Evolutionary conservation across 2,329 filamentous ascomycete species (phyloP), one percentile per base, ranked within the genome.

Genomic region (Cladophialophora chaetospira): DNA sequence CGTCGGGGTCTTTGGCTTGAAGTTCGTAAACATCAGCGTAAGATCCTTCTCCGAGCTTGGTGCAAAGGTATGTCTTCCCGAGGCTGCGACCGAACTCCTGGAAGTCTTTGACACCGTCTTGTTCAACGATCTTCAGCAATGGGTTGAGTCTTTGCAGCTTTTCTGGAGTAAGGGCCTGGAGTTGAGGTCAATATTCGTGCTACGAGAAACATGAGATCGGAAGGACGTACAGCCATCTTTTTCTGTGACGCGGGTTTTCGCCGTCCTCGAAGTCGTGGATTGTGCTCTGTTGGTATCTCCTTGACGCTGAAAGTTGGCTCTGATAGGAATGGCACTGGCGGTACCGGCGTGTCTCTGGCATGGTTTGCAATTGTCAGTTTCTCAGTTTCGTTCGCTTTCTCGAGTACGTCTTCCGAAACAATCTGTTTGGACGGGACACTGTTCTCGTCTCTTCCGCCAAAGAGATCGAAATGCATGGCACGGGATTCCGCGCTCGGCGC

Each of bases 1-100:
- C 48, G 61, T 75, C 62, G 62, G 42, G 3, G 26, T 59, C 53
- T 46, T 61, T 63, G 17, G 56, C 33, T 52, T 77, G 58, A 21
- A 86, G 71, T 10, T 83, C 81, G 67, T 86, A 87, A 2, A 88
- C 84, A 66, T 87, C 84, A 52, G 82, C 83, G 65, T 85, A 88
- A 1, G 83, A 85, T 1, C 85, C 85, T 68, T 88, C 84, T 6
- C 83, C 84, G 31, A 88, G 80, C 63, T 88, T 88, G 6, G 75
- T 73, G 36, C 87, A 75, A 33, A 75, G 67, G 61, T 81, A 80
- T 55, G 75, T 58, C 46, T 58, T 53, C 44, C 58, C 64, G 55
- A 63, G 60, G 51, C 35, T 65, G 29, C 42, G 61, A 33, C 49
- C 61, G 38, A 56, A 65, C 28, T 29, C 53, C 44, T 42, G 57